These are phyloP conservation scores for Aspergillus brasiliensis DNA, from an alignment of 2,329 filamentous ascomycete genomes.

Conservation along the genomic window DNA sequence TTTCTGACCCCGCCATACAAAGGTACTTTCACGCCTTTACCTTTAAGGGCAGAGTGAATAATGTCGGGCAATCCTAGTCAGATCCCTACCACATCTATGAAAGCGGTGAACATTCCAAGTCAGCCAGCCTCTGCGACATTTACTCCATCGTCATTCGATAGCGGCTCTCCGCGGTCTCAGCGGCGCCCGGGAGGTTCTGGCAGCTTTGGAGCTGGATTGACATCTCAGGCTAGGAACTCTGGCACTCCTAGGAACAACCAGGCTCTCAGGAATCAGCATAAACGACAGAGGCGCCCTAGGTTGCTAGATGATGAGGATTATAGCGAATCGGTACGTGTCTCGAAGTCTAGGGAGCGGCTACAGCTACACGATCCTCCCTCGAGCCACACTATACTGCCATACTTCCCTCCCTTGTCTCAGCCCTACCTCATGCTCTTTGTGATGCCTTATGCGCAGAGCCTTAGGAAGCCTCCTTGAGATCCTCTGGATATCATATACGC, in stretches of 20 bases:
- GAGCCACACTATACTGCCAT: background rate
- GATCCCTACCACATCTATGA: slow-evolving; percentile 35
- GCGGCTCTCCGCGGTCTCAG: slow-evolving; percentile 42
- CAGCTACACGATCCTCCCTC: background rate
- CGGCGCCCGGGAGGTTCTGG: slow-evolving; percentile 45
- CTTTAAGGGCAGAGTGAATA: slow-evolving; percentile 22
- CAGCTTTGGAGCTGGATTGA: slow-evolving; percentile 42
- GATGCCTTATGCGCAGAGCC: background rate
- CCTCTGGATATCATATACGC: background rate
- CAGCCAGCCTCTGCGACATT: slow-evolving; percentile 37
- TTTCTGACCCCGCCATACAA: background rate
- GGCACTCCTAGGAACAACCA: slow-evolving; percentile 68
- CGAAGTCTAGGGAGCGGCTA: background rate
- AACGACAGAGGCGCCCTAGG: slow-evolving; percentile 72
- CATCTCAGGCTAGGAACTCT: slow-evolving; percentile 35
- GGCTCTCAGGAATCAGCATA: slow-evolving; percentile 77
- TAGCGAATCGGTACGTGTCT: slow-evolving; percentile 70
- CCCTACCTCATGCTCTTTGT: background rate
- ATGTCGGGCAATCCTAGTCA: slow-evolving; percentile 47
- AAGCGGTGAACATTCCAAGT: slow-evolving; percentile 41
- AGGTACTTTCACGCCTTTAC: background rate
- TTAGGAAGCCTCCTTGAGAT: background rate
- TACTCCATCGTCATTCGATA: slow-evolving; percentile 36
- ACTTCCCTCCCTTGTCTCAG: background rate
- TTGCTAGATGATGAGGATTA: slow-evolving; percentile 82